Base-by-base conservation (phyloP, 345 rosid species). In the Raphanus raphanistrum region DNA sequence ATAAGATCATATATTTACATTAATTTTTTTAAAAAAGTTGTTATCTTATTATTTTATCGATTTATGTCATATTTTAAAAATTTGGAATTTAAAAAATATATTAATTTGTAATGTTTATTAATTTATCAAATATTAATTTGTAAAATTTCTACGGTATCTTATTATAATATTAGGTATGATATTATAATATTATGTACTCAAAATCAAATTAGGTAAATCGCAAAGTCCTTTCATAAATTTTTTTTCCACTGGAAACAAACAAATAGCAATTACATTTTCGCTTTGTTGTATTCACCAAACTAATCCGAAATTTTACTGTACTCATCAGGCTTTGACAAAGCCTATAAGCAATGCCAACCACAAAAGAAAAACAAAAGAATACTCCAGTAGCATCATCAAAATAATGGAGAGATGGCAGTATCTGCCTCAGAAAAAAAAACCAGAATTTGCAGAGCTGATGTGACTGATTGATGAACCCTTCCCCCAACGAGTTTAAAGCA, bases 231-330 rank as follows among this genome's bases (percentile, higher is more conserved):
- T 41, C 52, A 10, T 63, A 13, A 13, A 12, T 43, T 45, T 10
- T 36, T 16, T 54, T 59, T 3, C 17, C 21, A 28, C 16, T 13
- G 17, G 11, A 29, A 77, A 33, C 65, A 54, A 27, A 54, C n/a
- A 33, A 61, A 43, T 41, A 17, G 64, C 76, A 71, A 65, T 65
- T 72, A 72, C 61, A 66, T 60, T 72, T 63, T 32, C 72, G 31
- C n/a, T 76, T 38, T 50, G 25, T 43, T 59, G 73, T 77, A 77
- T 77, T 70, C 76, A 77, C 77, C 31, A 72, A 41, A 78, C n/a
- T n/a, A 65, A 73, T 33, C 60, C 63, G 2, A 62, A 28, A 66
- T 8, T 11, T 60, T 26, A 61, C 82, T 73, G 82, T 79, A 79
- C 82, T 57, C 66, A 77, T 52, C 71, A 45, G 64, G 81, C 64